phyloP scores from a whole-genome alignment of 805 yeast genomes.

The Metschnikowia sp. region DNA sequence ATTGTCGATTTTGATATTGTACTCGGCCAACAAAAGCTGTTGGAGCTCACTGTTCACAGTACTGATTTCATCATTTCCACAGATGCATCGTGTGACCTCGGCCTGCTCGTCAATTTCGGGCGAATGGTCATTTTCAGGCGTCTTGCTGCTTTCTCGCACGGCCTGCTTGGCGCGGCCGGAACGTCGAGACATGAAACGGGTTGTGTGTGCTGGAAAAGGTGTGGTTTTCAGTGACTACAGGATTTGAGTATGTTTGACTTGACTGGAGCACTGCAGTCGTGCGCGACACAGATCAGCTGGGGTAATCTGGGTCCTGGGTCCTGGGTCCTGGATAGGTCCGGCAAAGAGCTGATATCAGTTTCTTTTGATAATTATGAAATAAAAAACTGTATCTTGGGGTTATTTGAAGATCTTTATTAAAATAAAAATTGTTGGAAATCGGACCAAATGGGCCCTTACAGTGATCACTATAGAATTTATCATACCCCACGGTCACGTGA shows the following conservation, averaged over 20 bases:
- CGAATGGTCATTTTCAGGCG: slow-evolving; percentile 8
- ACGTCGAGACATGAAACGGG: slow-evolving; percentile 15
- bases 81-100: slow-evolving; percentile 42
- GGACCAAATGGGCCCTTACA: too few relatives aligned
- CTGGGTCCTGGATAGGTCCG: too few relatives aligned
- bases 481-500: too few relatives aligned
- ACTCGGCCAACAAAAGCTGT: slow-evolving; percentile 28
- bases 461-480: too few relatives aligned
- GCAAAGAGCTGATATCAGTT: too few relatives aligned
- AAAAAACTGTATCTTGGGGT: too few relatives aligned
- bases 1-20: slow-evolving; percentile 39
- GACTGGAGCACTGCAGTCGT: background rate
- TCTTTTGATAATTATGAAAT: too few relatives aligned
- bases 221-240: background rate
- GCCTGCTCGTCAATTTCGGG: slow-evolving; percentile 34
- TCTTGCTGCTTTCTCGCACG: slow-evolving; percentile 5
- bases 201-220: background rate
- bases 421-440: too few relatives aligned
- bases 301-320: too few relatives aligned
- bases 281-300: slow-evolving; percentile 3
- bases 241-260: too few relatives aligned
- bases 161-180: slow-evolving; percentile 15
- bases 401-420: too few relatives aligned
- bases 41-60: slow-evolving; percentile 25
- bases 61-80: slow-evolving; percentile 38